A percentile compares a stretch with the other conserved stretches of the same genome.
Conservation (phyloP, 331 rosid genomes). For the Malus hybrid region DNA sequence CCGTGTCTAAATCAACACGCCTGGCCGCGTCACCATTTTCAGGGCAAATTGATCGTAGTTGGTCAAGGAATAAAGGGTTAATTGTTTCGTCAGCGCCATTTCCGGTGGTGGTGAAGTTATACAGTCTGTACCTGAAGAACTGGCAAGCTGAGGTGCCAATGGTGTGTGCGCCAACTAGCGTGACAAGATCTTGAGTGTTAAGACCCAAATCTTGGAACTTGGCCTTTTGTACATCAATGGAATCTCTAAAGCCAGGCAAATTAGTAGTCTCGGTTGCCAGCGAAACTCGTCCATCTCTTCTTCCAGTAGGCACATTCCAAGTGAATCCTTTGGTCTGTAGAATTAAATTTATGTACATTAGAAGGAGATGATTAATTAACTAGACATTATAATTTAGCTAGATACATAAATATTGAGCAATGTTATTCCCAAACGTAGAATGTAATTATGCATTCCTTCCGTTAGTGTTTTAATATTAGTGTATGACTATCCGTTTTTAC, state of each 20-base stretch:
- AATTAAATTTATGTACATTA: too few relatives aligned
- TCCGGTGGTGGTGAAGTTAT: slow-evolving; percentile 24
- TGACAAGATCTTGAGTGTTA: slow-evolving; percentile 58
- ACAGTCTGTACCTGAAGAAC: slow-evolving; percentile 41
- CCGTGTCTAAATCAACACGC: slow-evolving; percentile 44
- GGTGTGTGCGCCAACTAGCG: slow-evolving; percentile 63
- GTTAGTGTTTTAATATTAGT: too few relatives aligned
- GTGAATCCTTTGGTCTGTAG: slow-evolving; percentile 41
- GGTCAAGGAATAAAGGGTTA: slow-evolving; percentile 34
- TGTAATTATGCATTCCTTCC: too few relatives aligned
- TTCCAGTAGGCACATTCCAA: slow-evolving; percentile 58
- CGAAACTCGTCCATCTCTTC: slow-evolving; percentile 53
- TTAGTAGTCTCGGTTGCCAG: slow-evolving; percentile 14
- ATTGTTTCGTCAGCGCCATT: slow-evolving; percentile 51
- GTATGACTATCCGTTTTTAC: too few relatives aligned
- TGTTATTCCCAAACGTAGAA: too few relatives aligned
- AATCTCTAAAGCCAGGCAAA: slow-evolving; percentile 35
- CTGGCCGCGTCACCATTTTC: slow-evolving; percentile 30
- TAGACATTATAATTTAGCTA: too few relatives aligned
- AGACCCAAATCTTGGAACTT: slow-evolving; percentile 47
- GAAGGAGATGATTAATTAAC: too few relatives aligned
- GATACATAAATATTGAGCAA: too few relatives aligned
- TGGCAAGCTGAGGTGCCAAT: slow-evolving; percentile 58
- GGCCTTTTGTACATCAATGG: slow-evolving; percentile 35
- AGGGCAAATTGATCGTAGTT: slow-evolving; percentile 48